phyloP scores from a whole-genome alignment of 768 basidiomycete species.

The Cubamyces lactineus region DNA sequence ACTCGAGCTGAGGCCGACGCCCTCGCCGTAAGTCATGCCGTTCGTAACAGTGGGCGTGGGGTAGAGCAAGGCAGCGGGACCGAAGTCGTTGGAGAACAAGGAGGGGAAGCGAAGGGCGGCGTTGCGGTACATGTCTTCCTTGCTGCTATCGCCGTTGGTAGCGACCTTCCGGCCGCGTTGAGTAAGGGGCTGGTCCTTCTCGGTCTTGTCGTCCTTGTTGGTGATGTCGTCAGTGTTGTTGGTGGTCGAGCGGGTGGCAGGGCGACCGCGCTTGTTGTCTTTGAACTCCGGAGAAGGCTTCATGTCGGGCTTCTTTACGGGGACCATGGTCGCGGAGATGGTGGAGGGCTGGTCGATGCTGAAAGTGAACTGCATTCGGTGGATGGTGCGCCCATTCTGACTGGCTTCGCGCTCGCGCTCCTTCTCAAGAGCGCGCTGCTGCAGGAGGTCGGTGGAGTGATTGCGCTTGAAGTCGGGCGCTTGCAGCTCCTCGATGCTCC shows the following conservation, averaged over 20 bases:
- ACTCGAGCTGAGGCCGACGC: constrained; percentile 48
- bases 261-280: constrained; percentile 49
- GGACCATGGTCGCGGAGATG: constrained; percentile 43
- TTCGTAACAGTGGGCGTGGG: constrained; percentile 69
- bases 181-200: constrained; percentile 44
- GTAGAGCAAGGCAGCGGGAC: constrained; percentile 74
- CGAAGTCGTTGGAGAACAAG: constrained; percentile 75
- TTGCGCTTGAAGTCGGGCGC: constrained; percentile 84
- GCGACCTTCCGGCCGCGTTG: constrained; percentile 38
- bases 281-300: constrained; percentile 69
- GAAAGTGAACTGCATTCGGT: constrained; percentile 91
- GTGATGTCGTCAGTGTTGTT: constrained; percentile 32
- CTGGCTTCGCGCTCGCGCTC: constrained; percentile 75
- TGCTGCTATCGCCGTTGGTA: constrained; percentile 22
- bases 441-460: constrained; percentile 78
- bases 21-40: constrained; percentile 79
- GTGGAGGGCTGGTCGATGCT: constrained; percentile 69
- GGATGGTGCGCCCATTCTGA: constrained; percentile 68
- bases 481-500: constrained; percentile 83
- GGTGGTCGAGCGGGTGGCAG: constrained; percentile 42
- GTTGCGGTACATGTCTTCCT: constrained; percentile 30
- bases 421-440: constrained; percentile 78
- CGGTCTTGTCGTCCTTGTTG: constrained; percentile 22
- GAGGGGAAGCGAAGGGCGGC: constrained; percentile 69
- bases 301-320: constrained; percentile 65